Base-by-base conservation (phyloP, 495 filamentous ascomycete species). In the Hypoxylon lienhwacheense region DNA sequence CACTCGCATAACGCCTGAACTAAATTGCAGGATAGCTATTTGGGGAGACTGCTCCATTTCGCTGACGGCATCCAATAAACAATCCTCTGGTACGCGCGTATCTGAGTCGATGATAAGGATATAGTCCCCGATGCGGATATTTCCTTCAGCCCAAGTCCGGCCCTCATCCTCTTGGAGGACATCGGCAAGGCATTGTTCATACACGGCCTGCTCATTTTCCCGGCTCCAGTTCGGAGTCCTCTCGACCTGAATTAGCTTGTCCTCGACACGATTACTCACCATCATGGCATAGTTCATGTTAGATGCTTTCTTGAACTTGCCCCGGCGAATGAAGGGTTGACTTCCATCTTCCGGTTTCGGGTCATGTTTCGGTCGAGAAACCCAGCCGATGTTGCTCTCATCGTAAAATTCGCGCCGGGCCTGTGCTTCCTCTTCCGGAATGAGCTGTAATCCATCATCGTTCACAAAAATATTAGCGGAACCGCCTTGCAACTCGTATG, bases 291-390 rank as follows among this genome's bases (percentile, higher is more conserved):
- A 87, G 65, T 87, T 87, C 84, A 87, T 87, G 67, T 87, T 87
- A 20, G 82, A 85, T 17, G 84, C 84, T 65, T 86, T 87, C 73
- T 87, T 87, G 73, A 87, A 87, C 64, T 86, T 86, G 35, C 84
- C 84, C 5, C 77, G 71, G 7, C 84, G 77, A 19, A 80, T 55
- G 64, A 85, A 86, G 58, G 62, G 53, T 28, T 43, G 55, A 14
- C 65, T 67, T 24, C 63, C 72, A 21, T 65, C 59, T 19, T 63
- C 50, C 47, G 67, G 41, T 36, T 77, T 77, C 7, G 78, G 75
- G 47, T 83, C 80, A 63, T 88, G 82, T 45, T 71, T 72, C 16
- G 84, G 82, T 24, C 81, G 73, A 26, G 80, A 75, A 7, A 81
- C 79, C 80, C 80, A 85, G 42, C 81, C 80, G 39, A 85, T 83